These are phyloP conservation scores for Podospora fimiseda DNA, from an alignment of 495 filamentous ascomycete species.

Conservation along the genomic window DNA sequence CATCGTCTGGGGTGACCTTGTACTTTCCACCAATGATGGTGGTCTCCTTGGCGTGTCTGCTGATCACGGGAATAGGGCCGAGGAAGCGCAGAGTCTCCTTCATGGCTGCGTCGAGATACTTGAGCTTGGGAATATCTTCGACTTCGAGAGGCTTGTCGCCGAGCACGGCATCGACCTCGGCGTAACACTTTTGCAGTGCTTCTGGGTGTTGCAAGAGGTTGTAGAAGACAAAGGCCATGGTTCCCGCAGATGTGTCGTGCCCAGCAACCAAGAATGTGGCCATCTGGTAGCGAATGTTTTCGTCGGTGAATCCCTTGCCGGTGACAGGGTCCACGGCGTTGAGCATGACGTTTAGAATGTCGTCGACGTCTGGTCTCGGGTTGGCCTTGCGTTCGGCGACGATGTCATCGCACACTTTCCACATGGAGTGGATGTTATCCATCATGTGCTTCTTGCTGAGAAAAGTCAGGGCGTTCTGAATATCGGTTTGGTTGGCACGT, in stretches of 20 bases:
- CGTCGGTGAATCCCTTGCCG: slow-evolving; percentile 48
- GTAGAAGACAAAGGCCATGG: slow-evolving; percentile 35
- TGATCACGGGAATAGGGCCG: slow-evolving; percentile 45
- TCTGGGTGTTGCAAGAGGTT: slow-evolving; percentile 31
- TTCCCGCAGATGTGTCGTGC: slow-evolving; percentile 55
- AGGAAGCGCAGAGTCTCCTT: slow-evolving; percentile 57
- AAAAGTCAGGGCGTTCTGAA: slow-evolving; percentile 42
- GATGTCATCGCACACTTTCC: slow-evolving; percentile 47
- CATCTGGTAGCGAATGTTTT: slow-evolving; percentile 55
- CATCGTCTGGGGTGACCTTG: slow-evolving; percentile 46
- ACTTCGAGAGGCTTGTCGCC: slow-evolving; percentile 51
- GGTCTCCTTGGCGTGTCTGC: slow-evolving; percentile 10
- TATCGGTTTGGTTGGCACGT: slow-evolving; percentile 35
- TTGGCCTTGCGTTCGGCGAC: slow-evolving; percentile 47
- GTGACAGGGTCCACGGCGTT: slow-evolving; percentile 52
- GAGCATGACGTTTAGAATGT: slow-evolving; percentile 59
- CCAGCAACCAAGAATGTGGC: slow-evolving; percentile 56
- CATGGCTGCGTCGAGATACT: slow-evolving; percentile 50
- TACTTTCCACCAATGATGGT: slow-evolving; percentile 50
- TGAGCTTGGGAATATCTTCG: slow-evolving; percentile 54
- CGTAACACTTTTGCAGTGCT: slow-evolving; percentile 25
- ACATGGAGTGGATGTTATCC: slow-evolving; percentile 46
- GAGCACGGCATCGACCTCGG: slow-evolving; percentile 43
- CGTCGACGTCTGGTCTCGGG: slow-evolving; percentile 47
- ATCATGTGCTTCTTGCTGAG: slow-evolving; percentile 44